These are phyloP conservation scores for Hagleromyces aurorensis DNA, from an alignment of 805 yeast genomes.

Conservation along the genomic window DNA sequence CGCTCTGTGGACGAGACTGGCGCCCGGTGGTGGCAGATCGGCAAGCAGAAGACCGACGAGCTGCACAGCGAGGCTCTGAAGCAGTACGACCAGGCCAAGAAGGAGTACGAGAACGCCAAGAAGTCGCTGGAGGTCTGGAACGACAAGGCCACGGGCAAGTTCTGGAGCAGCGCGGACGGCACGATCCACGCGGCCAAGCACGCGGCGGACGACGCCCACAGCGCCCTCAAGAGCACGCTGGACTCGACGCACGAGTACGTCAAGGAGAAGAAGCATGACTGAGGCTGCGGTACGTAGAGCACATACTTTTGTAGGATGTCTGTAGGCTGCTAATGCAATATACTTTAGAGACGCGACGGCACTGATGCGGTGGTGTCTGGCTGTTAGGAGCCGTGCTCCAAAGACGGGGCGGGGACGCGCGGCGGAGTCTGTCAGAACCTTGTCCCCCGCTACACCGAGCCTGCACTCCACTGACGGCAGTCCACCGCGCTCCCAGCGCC, in stretches of 20 bases:
- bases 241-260: constrained; percentile 5
- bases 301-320: constrained; percentile 4
- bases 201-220: constrained; percentile 14
- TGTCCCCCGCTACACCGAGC: no score
- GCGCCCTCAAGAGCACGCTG: constrained; percentile 1
- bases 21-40: constrained; percentile 35
- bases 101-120: constrained; percentile 13
- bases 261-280: constrained; percentile 7
- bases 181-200: constrained; percentile 26
- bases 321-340: no score
- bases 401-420: no score
- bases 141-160: constrained; percentile 21
- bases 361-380: no score
- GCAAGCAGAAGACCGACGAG: constrained; percentile 32
- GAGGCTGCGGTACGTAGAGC: constrained; percentile 3
- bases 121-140: constrained; percentile 24
- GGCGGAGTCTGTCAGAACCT: no score
- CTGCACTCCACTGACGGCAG: no score
- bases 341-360: no score
- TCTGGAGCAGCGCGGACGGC: constrained; percentile 29
- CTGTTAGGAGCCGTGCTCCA: no score
- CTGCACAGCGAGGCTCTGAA: constrained; percentile 27
- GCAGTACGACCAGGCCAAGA: constrained; percentile 25
- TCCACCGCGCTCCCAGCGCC: no score
- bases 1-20: constrained; percentile 28